These are phyloP conservation scores for Luvunga scandens DNA, from an alignment of 345 rosid genomes.

Conservation along the genomic window DNA sequence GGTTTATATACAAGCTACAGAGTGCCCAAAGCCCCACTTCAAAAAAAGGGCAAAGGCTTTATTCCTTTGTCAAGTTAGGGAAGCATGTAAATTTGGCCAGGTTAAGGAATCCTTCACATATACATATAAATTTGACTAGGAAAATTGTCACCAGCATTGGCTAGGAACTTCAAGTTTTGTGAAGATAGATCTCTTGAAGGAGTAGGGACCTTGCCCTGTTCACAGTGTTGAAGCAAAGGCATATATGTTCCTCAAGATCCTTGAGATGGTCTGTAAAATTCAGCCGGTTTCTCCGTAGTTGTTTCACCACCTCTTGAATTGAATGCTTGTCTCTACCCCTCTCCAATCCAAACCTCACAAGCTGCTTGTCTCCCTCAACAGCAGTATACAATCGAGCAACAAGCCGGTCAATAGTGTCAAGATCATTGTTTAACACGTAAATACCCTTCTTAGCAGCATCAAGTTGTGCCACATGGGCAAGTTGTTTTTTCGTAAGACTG, in stretches of 20 bases:
- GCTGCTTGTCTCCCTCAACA: constrained; percentile 47
- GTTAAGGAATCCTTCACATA: background rate
- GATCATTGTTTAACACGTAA: constrained; percentile 48
- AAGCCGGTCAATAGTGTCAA: constrained; percentile 60
- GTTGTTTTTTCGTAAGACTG: constrained; percentile 53
- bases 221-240: constrained; percentile 54
- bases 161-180: constrained; percentile 20
- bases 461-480: constrained; percentile 54
- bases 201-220: constrained; percentile 58
- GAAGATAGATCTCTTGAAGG: constrained; percentile 43
- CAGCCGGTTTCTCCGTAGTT: constrained; percentile 43
- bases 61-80: background rate
- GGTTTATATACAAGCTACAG: background rate
- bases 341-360: constrained; percentile 53
- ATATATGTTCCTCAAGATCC: constrained; percentile 66
- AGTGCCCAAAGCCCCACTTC: background rate
- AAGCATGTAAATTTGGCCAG: background rate
- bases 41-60: background rate
- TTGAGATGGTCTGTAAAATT: constrained; percentile 41
- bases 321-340: constrained; percentile 49
- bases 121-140: background rate
- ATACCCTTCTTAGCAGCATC: constrained; percentile 63
- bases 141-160: background rate
- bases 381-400: constrained; percentile 48
- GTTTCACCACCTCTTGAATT: constrained; percentile 50